Conservation (phyloP, 1,284 basidiomycete genomes). For the Rhodotorula sp. region DNA sequence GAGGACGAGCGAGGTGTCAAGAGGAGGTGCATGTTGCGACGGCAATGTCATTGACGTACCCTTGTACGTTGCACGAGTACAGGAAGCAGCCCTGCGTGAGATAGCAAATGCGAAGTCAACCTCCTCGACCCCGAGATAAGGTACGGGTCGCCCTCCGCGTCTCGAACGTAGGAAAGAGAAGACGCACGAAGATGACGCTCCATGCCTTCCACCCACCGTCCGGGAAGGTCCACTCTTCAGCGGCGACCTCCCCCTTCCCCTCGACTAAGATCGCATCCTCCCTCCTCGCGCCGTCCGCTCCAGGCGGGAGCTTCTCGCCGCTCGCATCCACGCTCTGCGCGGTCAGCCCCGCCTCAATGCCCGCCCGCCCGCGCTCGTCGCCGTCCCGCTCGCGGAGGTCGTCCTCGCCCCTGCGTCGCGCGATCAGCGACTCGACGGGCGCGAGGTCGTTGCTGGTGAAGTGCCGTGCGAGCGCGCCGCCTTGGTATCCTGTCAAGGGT, state of each 20-base stretch:
- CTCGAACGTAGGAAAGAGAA: too few relatives aligned
- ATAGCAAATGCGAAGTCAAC: background rate
- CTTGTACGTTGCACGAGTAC: constrained; percentile 27
- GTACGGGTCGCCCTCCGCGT: background rate
- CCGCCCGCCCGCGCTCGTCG: background rate
- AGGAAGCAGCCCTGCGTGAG: constrained; percentile 34
- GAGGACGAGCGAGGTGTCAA: too few relatives aligned
- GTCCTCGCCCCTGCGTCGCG: constrained; percentile 9
- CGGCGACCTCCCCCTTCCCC: background rate
- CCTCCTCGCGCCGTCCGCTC: background rate
- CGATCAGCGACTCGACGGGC: constrained; percentile 20
- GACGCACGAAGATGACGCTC: constrained; percentile 37
- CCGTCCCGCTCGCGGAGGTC: constrained; percentile 13
- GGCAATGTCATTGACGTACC: background rate
- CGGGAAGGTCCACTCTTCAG: constrained; percentile 39
- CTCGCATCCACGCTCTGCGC: constrained; percentile 3
- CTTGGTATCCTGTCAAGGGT: constrained; percentile 1
- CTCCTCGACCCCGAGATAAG: background rate
- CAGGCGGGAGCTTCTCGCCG: background rate
- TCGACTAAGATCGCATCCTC: background rate
- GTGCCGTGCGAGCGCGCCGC: constrained; percentile 10
- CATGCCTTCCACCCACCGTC: constrained; percentile 38
- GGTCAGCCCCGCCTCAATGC: background rate
- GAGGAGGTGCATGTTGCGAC: too few relatives aligned
- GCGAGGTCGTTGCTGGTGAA: constrained; percentile 14